Conservation (phyloP, 192 early-diverging fungal species). For the Backusella tarrabulga region DNA sequence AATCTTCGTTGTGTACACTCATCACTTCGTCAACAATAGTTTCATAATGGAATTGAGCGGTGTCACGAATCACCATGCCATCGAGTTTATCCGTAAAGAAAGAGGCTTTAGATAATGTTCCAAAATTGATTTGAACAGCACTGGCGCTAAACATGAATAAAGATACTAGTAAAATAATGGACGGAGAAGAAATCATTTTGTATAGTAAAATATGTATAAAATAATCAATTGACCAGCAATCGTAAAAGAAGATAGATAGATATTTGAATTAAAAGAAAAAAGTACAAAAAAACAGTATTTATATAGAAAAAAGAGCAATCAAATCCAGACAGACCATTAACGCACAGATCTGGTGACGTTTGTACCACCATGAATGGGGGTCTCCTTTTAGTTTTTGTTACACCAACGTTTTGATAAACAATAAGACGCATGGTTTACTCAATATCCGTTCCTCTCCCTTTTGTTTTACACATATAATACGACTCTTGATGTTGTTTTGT, state of each 20-base stretch:
- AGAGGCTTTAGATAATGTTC: neutral
- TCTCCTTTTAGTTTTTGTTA: neutral
- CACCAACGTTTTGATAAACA: neutral
- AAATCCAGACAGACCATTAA: neutral
- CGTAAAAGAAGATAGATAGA: neutral
- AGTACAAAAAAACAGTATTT: neutral
- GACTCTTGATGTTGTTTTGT: neutral
- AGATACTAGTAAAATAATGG: neutral
- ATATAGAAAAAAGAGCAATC: neutral
- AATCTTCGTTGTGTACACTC: constrained; percentile 2
- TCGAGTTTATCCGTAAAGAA: neutral
- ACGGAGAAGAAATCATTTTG: neutral
- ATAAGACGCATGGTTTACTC: neutral
- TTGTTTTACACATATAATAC: neutral
- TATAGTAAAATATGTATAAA: neutral
- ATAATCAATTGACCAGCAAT: constrained; percentile 14
- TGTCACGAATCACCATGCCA: neutral
- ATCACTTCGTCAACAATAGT: neutral
- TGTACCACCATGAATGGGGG: neutral
- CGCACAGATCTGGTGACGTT: constrained; percentile 11
- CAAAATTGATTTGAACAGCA: constrained; percentile 5
- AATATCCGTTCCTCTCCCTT: neutral
- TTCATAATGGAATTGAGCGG: constrained; percentile 9
- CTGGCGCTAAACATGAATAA: neutral
- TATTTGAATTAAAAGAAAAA: neutral